phyloP scores from a whole-genome alignment of 768 basidiomycete species.

The Leccinum uliginosum region DNA sequence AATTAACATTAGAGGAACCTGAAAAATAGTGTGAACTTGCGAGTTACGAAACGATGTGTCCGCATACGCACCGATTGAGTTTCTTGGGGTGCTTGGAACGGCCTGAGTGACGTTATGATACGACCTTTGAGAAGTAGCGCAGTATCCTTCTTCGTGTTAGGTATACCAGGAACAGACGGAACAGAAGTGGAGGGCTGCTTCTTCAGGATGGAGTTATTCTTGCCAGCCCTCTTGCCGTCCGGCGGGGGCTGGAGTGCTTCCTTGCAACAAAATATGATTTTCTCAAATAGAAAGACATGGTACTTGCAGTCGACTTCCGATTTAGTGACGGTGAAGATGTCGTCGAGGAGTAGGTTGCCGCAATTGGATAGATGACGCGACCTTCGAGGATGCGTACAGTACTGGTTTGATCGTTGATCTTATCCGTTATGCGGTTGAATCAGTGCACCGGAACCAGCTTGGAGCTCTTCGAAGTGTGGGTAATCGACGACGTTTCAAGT shows the following conservation, averaged over 20 bases:
- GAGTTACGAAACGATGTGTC: slow-evolving; percentile 2
- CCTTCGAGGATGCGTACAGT: slow-evolving; percentile 79
- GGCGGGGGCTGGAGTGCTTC: slow-evolving; percentile 63
- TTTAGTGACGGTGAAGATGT: slow-evolving; percentile 94
- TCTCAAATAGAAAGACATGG: slow-evolving; percentile 97
- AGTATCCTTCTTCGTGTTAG: slow-evolving; percentile 70
- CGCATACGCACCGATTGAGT: slow-evolving; percentile 53
- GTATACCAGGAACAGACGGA: slow-evolving; percentile 47
- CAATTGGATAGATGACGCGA: slow-evolving; percentile 88
- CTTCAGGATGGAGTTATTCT: slow-evolving; percentile 87
- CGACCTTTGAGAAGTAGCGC: slow-evolving; percentile 90
- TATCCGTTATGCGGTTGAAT: slow-evolving; percentile 93
- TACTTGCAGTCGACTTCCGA: slow-evolving; percentile 96
- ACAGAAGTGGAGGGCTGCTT: slow-evolving; percentile 57
- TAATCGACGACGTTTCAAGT: slow-evolving; percentile 58
- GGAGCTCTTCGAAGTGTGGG: slow-evolving; percentile 74
- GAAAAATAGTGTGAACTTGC: slow-evolving; percentile 2
- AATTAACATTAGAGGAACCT: slow-evolving; percentile 50
- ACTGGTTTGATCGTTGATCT: slow-evolving; percentile 92
- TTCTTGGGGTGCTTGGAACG: slow-evolving; percentile 52
- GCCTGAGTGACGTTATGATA: slow-evolving; percentile 92
- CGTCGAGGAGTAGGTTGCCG: slow-evolving; percentile 90
- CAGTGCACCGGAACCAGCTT: slow-evolving; percentile 77
- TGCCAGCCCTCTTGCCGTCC: slow-evolving; percentile 65
- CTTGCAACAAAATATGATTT: slow-evolving; percentile 98